A percentile compares a stretch with the other conserved stretches of the same genome.
Conservation (phyloP, 225 moss, liverwort and hornwort genomes). For the Pseudoscleropodium purum region DNA sequence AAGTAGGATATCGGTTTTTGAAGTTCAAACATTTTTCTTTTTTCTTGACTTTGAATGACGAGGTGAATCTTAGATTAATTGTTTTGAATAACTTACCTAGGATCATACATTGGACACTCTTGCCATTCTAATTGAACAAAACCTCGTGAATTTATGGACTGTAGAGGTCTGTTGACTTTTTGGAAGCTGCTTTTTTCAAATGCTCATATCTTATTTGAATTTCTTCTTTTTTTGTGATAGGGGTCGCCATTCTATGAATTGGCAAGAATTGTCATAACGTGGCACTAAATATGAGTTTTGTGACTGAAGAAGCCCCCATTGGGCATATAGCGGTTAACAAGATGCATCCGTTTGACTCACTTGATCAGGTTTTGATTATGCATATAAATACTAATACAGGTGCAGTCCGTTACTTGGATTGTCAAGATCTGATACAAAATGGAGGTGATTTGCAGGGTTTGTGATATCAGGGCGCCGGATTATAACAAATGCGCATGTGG, state of each 20-base stretch:
- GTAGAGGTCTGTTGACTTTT: neutral
- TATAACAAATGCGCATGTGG: conserved; percentile 89
- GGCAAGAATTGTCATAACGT: neutral
- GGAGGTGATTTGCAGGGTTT: conserved; percentile 55
- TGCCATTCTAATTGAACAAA: neutral
- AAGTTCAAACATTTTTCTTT: neutral
- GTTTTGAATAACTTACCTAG: neutral
- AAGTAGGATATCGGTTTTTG: neutral
- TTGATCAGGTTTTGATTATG: neutral
- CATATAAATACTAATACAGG: neutral
- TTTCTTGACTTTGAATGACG: neutral
- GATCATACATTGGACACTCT: neutral
- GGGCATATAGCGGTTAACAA: neutral
- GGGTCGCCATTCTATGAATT: neutral
- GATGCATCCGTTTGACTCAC: neutral
- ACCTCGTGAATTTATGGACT: neutral
- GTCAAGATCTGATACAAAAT: neutral
- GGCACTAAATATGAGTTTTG: neutral
- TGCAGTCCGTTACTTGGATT: neutral
- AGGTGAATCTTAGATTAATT: neutral
- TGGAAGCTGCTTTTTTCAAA: neutral
- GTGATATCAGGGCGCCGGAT: conserved; percentile 79
- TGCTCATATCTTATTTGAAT: neutral
- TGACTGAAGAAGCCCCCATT: neutral
- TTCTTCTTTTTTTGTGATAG: neutral